These are phyloP conservation scores for Myriosclerotinia duriaeana DNA, from an alignment of 2,329 filamentous ascomycete genomes.

Conservation along the genomic window DNA sequence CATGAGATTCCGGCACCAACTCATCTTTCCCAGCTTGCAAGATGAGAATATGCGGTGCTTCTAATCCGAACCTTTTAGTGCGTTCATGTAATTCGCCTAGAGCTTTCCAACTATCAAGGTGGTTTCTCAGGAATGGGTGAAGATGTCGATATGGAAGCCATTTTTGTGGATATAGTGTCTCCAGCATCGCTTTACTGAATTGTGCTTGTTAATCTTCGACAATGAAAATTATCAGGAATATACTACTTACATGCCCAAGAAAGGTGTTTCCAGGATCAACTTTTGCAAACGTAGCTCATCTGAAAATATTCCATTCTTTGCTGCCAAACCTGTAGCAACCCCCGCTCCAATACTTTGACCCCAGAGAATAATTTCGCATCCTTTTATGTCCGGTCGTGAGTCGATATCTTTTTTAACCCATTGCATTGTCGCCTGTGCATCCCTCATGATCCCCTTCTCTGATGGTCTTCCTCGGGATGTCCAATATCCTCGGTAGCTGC, in stretches of 20 bases:
- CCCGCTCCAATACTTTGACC: slow-evolving; percentile 76
- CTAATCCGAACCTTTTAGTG: slow-evolving; percentile 33
- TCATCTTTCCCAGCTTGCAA: slow-evolving; percentile 59
- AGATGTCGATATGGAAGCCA: slow-evolving; percentile 78
- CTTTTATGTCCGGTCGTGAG: slow-evolving; percentile 26
- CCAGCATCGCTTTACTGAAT: slow-evolving; percentile 59
- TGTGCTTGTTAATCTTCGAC: background rate
- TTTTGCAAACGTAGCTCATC: slow-evolving; percentile 41
- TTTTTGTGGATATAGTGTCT: slow-evolving; percentile 71
- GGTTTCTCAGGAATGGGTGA: slow-evolving; percentile 69
- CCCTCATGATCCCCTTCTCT: slow-evolving; percentile 67
- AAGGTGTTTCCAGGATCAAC: slow-evolving; percentile 74
- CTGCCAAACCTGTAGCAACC: slow-evolving; percentile 58
- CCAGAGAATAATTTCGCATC: slow-evolving; percentile 59
- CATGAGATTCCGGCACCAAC: slow-evolving; percentile 55
- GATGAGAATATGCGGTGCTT: slow-evolving; percentile 43
- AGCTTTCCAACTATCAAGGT: slow-evolving; percentile 56
- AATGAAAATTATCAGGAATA: background rate
- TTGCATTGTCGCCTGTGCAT: slow-evolving; percentile 62
- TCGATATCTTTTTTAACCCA: slow-evolving; percentile 55
- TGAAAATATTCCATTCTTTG: slow-evolving; percentile 26
- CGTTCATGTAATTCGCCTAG: slow-evolving; percentile 46
- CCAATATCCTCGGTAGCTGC: slow-evolving; percentile 64
- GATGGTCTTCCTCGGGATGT: slow-evolving; percentile 69
- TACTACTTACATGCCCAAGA: slow-evolving; percentile 55